A percentile compares a stretch with the other conserved stretches of the same genome.
Conservation (phyloP, 768 basidiomycete genomes). For the Psilocybe azurescens region DNA sequence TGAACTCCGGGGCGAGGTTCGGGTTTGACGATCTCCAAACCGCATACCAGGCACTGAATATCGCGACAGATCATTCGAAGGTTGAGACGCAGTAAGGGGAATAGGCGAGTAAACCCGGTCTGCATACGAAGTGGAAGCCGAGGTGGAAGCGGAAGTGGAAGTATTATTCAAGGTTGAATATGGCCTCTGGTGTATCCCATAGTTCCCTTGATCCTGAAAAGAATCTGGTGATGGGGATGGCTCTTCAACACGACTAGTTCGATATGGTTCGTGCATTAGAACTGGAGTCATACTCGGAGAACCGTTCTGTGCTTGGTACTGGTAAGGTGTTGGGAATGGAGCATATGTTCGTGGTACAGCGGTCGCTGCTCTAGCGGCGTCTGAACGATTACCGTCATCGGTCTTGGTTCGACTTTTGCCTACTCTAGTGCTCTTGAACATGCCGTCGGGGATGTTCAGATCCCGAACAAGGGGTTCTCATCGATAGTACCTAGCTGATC, state of each 20-base stretch:
- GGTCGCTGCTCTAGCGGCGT: constrained; percentile 32
- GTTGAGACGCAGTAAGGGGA: background rate
- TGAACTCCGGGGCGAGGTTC: background rate
- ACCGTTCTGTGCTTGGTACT: constrained; percentile 29
- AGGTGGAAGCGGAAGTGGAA: background rate
- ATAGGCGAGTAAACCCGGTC: constrained; percentile 5
- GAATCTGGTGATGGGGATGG: constrained; percentile 26
- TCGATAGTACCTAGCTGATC: constrained; percentile 76
- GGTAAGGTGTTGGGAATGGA: constrained; percentile 42
- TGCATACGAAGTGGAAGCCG: constrained; percentile 4
- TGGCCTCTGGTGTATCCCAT: constrained; percentile 8
- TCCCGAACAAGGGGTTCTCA: constrained; percentile 62
- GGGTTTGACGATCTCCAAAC: background rate
- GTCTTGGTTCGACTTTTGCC: constrained; percentile 52
- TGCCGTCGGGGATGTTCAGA: constrained; percentile 66
- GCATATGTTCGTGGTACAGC: constrained; percentile 43
- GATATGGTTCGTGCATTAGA: constrained; percentile 49
- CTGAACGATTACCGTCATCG: constrained; percentile 41
- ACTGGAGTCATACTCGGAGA: constrained; percentile 35
- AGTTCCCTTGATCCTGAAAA: constrained; percentile 18
- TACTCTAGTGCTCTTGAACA: constrained; percentile 72
- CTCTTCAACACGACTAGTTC: constrained; percentile 22
- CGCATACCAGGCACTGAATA: constrained; percentile 2
- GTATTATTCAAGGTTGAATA: constrained; percentile 10
- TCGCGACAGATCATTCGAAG: constrained; percentile 1